Percentiles rank a stretch among this genome's conserved stretches.
phyloP scores from a whole-genome alignment of 495 filamentous ascomycete species.

The Penicillium herquei region DNA sequence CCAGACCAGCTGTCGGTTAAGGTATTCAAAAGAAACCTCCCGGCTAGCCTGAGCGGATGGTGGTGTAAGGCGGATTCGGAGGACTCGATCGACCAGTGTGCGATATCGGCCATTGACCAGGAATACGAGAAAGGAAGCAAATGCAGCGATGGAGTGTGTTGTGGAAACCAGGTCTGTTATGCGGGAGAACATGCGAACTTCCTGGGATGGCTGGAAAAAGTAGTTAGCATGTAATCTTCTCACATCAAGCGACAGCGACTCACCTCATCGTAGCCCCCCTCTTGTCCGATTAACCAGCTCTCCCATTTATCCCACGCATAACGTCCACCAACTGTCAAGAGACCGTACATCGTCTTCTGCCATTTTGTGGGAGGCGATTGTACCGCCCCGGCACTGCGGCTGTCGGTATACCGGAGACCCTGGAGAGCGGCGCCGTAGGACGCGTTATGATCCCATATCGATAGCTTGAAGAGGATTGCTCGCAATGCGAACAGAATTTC shows the following conservation, averaged over 20 bases:
- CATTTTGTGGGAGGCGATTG: constrained; percentile 61
- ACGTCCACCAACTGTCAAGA: constrained; percentile 81
- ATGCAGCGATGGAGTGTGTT: constrained; percentile 73
- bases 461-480: constrained; percentile 85
- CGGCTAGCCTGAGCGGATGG: constrained; percentile 77
- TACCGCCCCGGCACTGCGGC: constrained; percentile 61
- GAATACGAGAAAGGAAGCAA: constrained; percentile 85
- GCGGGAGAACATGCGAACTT: constrained; percentile 59
- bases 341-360: constrained; percentile 83
- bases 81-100: constrained; percentile 81
- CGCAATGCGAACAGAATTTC: constrained; percentile 81
- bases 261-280: constrained; percentile 67
- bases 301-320: constrained; percentile 93
- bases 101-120: constrained; percentile 86
- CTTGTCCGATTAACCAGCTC: constrained; percentile 72
- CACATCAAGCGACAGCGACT: constrained; percentile 4
- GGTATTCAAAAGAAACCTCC: constrained; percentile 94
- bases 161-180: constrained; percentile 68
- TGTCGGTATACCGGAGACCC: constrained; percentile 86
- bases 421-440: constrained; percentile 93
- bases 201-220: constrained; percentile 35
- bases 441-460: constrained; percentile 93
- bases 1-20: constrained; percentile 97
- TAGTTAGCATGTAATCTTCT: constrained; percentile 17
- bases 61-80: constrained; percentile 82